These are phyloP conservation scores for Oldenlandia corymbosa DNA, from an alignment of 257 asterid genomes.

Conservation along the genomic window DNA sequence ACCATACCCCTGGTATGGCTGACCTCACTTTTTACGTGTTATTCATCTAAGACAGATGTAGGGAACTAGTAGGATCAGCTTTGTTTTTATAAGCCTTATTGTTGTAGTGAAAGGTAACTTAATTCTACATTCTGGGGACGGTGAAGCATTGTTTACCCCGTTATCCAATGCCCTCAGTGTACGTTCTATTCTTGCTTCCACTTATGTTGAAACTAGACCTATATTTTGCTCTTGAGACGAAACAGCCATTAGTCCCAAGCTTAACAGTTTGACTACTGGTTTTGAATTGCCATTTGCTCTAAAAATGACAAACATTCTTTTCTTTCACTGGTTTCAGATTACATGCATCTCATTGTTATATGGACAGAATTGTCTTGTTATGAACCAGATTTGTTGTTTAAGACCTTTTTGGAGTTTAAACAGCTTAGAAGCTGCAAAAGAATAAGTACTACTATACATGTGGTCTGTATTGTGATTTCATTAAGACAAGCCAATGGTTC, in stretches of 20 bases:
- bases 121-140: neutral
- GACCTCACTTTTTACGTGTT: slow-evolving; percentile 5
- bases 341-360: neutral
- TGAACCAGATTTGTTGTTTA: too few species aligned
- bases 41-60: neutral
- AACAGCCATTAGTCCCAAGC: neutral
- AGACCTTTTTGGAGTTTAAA: too few species aligned
- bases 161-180: neutral
- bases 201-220: neutral
- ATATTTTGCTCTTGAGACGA: neutral
- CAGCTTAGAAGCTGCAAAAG: neutral
- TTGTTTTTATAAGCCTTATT: slow-evolving; percentile 24
- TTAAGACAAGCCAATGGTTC: slow-evolving; percentile 3
- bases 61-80: slow-evolving; percentile 11
- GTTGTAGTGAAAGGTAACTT: slow-evolving; percentile 28
- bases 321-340: neutral
- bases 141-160: neutral
- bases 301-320: neutral
- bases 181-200: neutral
- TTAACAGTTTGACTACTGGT: neutral
- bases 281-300: neutral
- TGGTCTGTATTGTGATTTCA: slow-evolving; percentile 7
- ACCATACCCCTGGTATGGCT: slow-evolving; percentile 9
- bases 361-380: too few species aligned
- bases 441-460: neutral